A percentile compares a stretch with the other conserved stretches of the same genome.
These are phyloP conservation scores for Aspergillus nomiae DNA, from an alignment of 2,329 filamentous ascomycete genomes.

Conservation along the genomic window DNA sequence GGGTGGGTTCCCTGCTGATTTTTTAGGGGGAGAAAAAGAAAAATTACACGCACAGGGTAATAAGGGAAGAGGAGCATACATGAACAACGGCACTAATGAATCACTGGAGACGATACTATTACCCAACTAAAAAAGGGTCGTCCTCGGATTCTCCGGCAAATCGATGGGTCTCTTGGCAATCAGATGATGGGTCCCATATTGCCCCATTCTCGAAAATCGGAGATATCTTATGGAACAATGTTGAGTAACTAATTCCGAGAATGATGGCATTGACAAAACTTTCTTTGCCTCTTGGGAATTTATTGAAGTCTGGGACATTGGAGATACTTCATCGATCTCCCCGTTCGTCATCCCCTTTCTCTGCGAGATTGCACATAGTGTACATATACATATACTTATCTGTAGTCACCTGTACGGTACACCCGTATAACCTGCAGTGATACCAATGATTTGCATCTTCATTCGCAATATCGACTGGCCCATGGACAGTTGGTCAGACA, in stretches of 20 bases:
- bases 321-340: too few relatives aligned
- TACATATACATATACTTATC: not conserved
- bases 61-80: not conserved
- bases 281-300: not conserved
- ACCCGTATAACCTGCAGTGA: not conserved
- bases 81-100: not conserved
- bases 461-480: not conserved
- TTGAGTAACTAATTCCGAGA: conserved; percentile 1
- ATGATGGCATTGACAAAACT: conserved; percentile 1
- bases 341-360: not conserved
- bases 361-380: not conserved
- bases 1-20: not conserved
- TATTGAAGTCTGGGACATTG: not conserved
- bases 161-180: conserved; percentile 22
- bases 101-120: not conserved
- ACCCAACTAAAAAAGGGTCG: not conserved
- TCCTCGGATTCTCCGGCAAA: conserved; percentile 22
- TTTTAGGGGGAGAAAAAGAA: not conserved
- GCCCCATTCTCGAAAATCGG: conserved; percentile 4
- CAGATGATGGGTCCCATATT: conserved; percentile 17
- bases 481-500: not conserved
- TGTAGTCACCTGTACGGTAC: too few relatives aligned
- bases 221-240: not conserved
- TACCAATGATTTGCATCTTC: not conserved
- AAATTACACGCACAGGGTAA: not conserved